Base-by-base conservation (phyloP, 176 grass and related monocot genomes). In the Thalia dealbata region DNA sequence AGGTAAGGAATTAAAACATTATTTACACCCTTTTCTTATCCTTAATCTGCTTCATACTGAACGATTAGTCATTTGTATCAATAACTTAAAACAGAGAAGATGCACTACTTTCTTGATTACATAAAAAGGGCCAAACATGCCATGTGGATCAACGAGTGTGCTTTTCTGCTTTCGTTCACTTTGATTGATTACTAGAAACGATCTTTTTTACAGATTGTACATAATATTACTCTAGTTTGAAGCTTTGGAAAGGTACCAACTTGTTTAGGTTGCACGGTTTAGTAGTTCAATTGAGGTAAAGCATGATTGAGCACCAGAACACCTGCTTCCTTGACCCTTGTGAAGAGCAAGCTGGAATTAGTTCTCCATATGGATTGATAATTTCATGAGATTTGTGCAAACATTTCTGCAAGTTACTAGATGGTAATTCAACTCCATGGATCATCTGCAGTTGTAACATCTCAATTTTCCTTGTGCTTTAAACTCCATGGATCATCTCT, bases 131-230 rank as follows among this genome's bases (percentile, higher is more conserved):
- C 54, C 23, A 27, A 58, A 63, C 28, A 64, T 13, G 14, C 28
- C 62, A 64, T 64, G 62, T 30, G 62, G 62, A 64, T 64, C 62
- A 64, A 64, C 26, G n/a, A 32, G 62, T 23, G 7, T 15, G 23
- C 7, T 29, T 64, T 64, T 62, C 9, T 8, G 60, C 6, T 23
- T 14, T 13, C 12, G 0, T 30, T 64, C 28, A 14, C 7, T 30
- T 64, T 64, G 62, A 64, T 28, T 64, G 15, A 6, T 30, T 3
- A 16, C 12, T 6, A 16, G 26, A 10, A 14, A 64, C 22, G 21
- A 15, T 58, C 54, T 58, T 58, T 58, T 58, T 58, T 58, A n/a
- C 54, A 19, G 8, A 58, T n/a, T 58, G 6, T 6, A 18, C 18
- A n/a, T 58, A 15, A 48, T 48, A 9, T 3, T 0, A 48, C 11